Conservation (phyloP, 805 yeast species). For the Candida parachauliodes region DNA sequence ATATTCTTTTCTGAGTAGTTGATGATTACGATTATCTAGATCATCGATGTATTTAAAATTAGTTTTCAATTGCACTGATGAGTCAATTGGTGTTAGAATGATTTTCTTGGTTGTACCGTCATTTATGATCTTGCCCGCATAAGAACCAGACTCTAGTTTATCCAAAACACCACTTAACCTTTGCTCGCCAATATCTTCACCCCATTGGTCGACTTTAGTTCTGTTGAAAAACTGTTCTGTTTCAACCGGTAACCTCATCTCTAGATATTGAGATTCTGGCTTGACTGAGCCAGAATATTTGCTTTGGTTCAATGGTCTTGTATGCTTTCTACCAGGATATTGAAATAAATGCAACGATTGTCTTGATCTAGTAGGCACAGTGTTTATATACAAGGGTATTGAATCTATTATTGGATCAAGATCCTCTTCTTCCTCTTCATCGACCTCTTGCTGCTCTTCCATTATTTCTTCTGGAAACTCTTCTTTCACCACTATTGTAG, state of each 20-base stretch:
- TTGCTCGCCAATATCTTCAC: conserved; percentile 52
- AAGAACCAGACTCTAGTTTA: conserved; percentile 43
- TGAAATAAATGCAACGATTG: conserved; percentile 38
- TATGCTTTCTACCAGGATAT: conserved; percentile 52
- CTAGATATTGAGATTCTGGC: conserved; percentile 58
- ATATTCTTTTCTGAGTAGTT: conserved; percentile 35
- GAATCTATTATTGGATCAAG: conserved; percentile 40
- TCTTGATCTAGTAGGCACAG: conserved; percentile 17
- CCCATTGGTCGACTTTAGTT: conserved; percentile 63
- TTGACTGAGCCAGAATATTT: conserved; percentile 52
- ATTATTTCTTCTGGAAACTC: conserved; percentile 3
- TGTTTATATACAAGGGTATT: conserved; percentile 31
- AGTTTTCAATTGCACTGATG: conserved; percentile 77
- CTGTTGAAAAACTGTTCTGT: conserved; percentile 65
- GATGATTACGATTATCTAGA: conserved; percentile 40
- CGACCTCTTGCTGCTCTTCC: neutral
- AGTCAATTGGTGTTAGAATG: conserved; percentile 61
- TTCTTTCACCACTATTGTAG: neutral
- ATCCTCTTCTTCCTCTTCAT: conserved; percentile 10
- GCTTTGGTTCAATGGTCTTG: conserved; percentile 33
- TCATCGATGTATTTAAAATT: conserved; percentile 76
- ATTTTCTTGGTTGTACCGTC: conserved; percentile 31
- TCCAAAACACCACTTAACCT: conserved; percentile 68
- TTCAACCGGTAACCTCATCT: conserved; percentile 73
- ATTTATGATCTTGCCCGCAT: conserved; percentile 27